A percentile compares a stretch with the other conserved stretches of the same genome.
These are phyloP conservation scores for Ascodesmis nigricans DNA, from an alignment of 495 filamentous ascomycete species.

Conservation along the genomic window DNA sequence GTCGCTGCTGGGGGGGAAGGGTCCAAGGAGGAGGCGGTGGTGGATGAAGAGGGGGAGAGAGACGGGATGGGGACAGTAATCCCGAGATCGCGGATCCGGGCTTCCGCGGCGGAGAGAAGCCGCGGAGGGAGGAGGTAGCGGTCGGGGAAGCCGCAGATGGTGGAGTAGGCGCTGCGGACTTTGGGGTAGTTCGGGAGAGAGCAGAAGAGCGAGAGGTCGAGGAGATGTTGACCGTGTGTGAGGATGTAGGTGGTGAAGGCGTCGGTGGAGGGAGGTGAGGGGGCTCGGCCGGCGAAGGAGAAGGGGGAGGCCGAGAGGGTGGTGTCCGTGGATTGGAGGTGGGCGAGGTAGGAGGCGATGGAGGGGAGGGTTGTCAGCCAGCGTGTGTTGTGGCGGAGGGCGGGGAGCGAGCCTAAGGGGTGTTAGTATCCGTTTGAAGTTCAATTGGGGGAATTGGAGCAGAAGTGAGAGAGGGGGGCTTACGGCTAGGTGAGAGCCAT, in stretches of 20 bases:
- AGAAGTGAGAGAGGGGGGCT: conserved; percentile 5
- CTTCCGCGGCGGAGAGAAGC: conserved; percentile 41
- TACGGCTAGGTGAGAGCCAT: conserved; percentile 54
- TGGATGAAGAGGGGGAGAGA: conserved; percentile 4
- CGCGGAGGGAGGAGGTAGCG: conserved; percentile 49
- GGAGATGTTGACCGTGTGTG: conserved; percentile 39
- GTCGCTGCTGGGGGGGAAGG: conserved; percentile 21
- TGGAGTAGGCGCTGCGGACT: conserved; percentile 50
- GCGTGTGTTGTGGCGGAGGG: conserved; percentile 37
- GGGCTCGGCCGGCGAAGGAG: background rate
- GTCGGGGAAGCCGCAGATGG: conserved; percentile 51
- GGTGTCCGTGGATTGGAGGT: background rate
- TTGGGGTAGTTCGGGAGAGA: conserved; percentile 62
- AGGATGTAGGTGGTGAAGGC: conserved; percentile 35
- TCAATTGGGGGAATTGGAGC: conserved; percentile 5
- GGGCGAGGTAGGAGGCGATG: conserved; percentile 48
- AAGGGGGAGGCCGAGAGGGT: conserved; percentile 16
- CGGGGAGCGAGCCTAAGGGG: conserved; percentile 48
- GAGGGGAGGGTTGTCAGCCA: conserved; percentile 50
- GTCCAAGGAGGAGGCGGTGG: conserved; percentile 21
- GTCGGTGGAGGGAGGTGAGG: background rate
- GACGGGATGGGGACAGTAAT: conserved; percentile 26
- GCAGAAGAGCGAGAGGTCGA: conserved; percentile 70
- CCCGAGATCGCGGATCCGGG: conserved; percentile 50
- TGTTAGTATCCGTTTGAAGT: background rate